Conservation (phyloP, 768 basidiomycete genomes). For the Psilocybe cubensis region DNA sequence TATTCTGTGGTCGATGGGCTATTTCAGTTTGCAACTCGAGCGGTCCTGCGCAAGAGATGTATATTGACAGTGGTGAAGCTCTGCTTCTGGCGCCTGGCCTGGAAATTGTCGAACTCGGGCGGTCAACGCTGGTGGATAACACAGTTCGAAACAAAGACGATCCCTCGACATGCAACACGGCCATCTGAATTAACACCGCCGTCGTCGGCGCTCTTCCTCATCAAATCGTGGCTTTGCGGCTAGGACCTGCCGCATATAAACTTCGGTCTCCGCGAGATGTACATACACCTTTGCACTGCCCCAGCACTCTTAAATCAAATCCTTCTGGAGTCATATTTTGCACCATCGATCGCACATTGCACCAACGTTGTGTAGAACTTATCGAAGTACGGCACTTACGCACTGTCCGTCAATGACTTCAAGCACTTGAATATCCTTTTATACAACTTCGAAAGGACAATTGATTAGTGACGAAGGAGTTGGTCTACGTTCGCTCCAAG, state of each 20-base stretch:
- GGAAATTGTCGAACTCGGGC: neutral
- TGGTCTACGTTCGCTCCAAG: too few species aligned
- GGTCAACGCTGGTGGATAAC: neutral
- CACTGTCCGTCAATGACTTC: too few species aligned
- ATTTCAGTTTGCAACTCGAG: neutral
- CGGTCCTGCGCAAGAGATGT: neutral
- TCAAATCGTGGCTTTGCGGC: too few species aligned
- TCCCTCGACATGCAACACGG: neutral
- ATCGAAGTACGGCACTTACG: too few species aligned
- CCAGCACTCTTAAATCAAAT: neutral
- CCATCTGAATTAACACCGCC: neutral
- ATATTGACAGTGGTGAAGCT: neutral
- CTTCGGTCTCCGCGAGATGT: neutral
- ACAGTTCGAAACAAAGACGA: neutral
- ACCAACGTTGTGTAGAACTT: too few species aligned
- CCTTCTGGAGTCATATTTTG: neutral
- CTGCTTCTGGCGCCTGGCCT: neutral
- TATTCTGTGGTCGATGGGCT: neutral
- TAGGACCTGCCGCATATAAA: neutral
- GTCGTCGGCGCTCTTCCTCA: neutral
- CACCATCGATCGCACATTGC: neutral
- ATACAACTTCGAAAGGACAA: too few species aligned
- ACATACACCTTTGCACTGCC: too few species aligned
- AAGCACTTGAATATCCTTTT: too few species aligned
- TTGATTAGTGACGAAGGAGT: too few species aligned